phyloP scores from a whole-genome alignment of 371 early-diverging fungal species.

The Mucor sp. region DNA sequence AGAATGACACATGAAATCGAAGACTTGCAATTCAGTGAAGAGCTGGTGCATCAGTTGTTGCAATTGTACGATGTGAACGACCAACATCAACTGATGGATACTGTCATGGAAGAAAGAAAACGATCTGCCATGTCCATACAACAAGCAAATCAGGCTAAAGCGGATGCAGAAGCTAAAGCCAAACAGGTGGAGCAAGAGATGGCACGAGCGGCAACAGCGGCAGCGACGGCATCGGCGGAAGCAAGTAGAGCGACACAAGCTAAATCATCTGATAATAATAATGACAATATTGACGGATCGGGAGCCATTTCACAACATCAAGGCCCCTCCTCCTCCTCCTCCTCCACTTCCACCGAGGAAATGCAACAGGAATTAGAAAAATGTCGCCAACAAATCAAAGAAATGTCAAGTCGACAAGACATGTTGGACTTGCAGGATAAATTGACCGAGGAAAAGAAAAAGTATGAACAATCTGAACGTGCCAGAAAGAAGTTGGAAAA shows the following conservation, averaged over 20 bases:
- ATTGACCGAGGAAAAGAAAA: slow-evolving; percentile 8
- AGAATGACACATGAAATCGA: slow-evolving; percentile 30
- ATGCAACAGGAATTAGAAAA: slow-evolving; percentile 1
- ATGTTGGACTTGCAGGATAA: neutral
- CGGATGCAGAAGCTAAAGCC: neutral
- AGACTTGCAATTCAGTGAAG: slow-evolving; percentile 13
- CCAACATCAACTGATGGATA: slow-evolving; percentile 4
- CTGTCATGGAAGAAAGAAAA: neutral
- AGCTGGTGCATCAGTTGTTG: neutral
- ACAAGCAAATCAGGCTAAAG: neutral
- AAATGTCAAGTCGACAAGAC: neutral
- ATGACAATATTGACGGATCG: slow-evolving; percentile 13
- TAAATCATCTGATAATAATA: slow-evolving; percentile 13
- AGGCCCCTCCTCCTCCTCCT: neutral
- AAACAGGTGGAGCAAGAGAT: neutral
- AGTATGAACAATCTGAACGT: slow-evolving; percentile 8
- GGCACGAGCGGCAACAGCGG: neutral
- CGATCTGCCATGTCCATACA: slow-evolving; percentile 8
- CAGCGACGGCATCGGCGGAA: neutral
- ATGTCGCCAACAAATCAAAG: slow-evolving; percentile 3
- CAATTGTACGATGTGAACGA: neutral
- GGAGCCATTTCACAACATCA: slow-evolving; percentile 15
- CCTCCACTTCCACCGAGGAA: neutral
- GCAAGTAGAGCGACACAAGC: slow-evolving; percentile 2
- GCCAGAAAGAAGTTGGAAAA: slow-evolving; percentile 15